phyloP scores from a whole-genome alignment of 805 yeast genomes.

The Lachancea nothofagi region DNA sequence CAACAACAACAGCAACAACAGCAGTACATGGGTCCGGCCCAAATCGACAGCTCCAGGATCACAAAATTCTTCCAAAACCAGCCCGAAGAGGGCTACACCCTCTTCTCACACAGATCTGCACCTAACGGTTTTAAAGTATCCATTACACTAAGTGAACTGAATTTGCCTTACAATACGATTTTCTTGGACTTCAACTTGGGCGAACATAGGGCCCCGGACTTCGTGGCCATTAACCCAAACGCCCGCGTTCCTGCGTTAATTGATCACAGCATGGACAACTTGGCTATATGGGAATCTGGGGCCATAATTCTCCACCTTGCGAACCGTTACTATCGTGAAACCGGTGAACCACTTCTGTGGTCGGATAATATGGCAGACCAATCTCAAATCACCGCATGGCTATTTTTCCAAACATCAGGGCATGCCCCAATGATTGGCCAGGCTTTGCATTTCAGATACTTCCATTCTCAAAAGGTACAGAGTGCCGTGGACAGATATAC shows the following conservation, averaged over 20 bases:
- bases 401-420: conserved; percentile 92
- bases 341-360: conserved; percentile 66
- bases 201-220: conserved; percentile 91
- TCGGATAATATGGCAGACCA: conserved; percentile 73
- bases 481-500: conserved; percentile 87
- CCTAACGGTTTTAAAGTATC: conserved; percentile 97
- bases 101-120: conserved; percentile 81
- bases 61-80: conserved; percentile 67
- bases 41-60: conserved; percentile 51
- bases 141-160: conserved; percentile 77
- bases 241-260: conserved; percentile 93
- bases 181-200: conserved; percentile 82
- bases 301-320: conserved; percentile 82
- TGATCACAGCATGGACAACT: conserved; percentile 76
- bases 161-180: conserved; percentile 71
- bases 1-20: conserved; percentile 21
- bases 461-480: conserved; percentile 80
- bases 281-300: conserved; percentile 92
- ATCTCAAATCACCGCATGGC: conserved; percentile 80
- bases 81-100: conserved; percentile 76
- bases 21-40: conserved; percentile 13
- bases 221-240: conserved; percentile 89
- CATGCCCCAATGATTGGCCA: conserved; percentile 99
- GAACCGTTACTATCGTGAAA: conserved; percentile 56
- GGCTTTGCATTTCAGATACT: conserved; percentile 88